phyloP scores from a whole-genome alignment of 371 early-diverging fungal genomes.

The Rhizoclosmatium hyalinum region DNA sequence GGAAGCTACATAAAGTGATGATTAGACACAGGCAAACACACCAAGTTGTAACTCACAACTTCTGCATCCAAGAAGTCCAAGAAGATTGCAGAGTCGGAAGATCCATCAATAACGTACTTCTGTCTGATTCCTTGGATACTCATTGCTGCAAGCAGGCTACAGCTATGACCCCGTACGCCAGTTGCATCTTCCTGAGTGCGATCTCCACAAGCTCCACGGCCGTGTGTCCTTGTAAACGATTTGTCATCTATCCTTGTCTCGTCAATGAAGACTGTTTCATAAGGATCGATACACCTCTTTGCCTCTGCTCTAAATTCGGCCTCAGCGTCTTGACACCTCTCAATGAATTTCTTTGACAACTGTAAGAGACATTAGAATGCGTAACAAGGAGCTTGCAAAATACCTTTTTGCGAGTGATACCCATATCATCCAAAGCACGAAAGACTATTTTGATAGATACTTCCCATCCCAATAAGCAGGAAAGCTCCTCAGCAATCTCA shows the following conservation, averaged over 20 bases:
- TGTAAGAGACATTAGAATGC: neutral
- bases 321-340: neutral
- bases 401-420: neutral
- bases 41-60: neutral
- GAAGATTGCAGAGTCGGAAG: neutral
- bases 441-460: neutral
- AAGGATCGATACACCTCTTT: neutral
- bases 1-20: neutral
- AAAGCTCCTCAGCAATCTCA: neutral
- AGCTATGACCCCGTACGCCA: neutral
- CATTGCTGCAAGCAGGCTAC: neutral
- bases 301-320: neutral
- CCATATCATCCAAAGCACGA: neutral
- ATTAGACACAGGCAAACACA: neutral
- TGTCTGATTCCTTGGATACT: neutral
- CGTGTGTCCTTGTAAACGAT: neutral
- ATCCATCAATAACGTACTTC: slow-evolving; percentile 6
- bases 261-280: neutral
- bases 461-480: neutral
- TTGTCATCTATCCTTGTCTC: neutral
- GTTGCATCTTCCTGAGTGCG: neutral
- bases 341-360: neutral
- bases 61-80: slow-evolving; percentile 10
- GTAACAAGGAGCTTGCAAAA: neutral
- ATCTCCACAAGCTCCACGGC: neutral